Percentiles rank a stretch among this genome's conserved stretches.
Evolutionary conservation across 1,139 yeast genomes (phyloP).

Genomic region (Lodderomyces parapsilosis): DNA sequence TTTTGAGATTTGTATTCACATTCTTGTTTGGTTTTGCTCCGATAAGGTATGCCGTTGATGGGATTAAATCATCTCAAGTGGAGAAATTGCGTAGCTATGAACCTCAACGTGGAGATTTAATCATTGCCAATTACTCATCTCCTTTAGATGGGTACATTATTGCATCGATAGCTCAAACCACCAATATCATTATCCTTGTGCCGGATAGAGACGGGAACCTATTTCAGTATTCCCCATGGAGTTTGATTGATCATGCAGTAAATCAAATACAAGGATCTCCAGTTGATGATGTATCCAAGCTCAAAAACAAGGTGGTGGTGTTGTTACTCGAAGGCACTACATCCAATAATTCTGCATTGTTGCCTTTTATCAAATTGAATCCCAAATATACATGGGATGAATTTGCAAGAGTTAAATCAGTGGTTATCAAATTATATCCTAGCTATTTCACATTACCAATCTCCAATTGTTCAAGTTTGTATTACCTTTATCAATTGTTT

Average conservation of each 20-base stretch:
- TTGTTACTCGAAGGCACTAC: conserved; percentile 69
- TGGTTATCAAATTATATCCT: conserved; percentile 45
- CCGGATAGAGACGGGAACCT: conserved; percentile 42
- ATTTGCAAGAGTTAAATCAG: conserved; percentile 34
- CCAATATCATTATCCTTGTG: conserved; percentile 39
- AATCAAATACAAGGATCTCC: conserved; percentile 14
- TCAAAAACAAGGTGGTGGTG: conserved; percentile 39
- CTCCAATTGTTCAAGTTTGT: conserved; percentile 20
- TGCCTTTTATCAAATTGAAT: conserved; percentile 39
- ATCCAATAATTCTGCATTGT: conserved; percentile 59
- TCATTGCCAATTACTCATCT: conserved; percentile 53
- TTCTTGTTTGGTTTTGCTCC: conserved; percentile 26
- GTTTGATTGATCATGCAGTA: conserved; percentile 37
- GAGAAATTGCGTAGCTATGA: conserved; percentile 28
- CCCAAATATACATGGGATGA: conserved; percentile 18
- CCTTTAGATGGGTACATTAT: conserved; percentile 52
- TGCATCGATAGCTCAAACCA: conserved; percentile 7
- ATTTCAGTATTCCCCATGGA: conserved; percentile 31
- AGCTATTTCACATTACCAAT: conserved; percentile 33
- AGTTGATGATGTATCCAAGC: conserved; percentile 20
- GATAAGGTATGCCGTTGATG: conserved; percentile 49
- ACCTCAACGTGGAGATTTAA: conserved; percentile 44
- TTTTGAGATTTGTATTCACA: conserved; percentile 16
- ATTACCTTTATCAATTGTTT: conserved; percentile 27
- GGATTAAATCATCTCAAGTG: conserved; percentile 46